Conservation (phyloP, 106 monocot genomes). For the Dioscorea dumetorum region DNA sequence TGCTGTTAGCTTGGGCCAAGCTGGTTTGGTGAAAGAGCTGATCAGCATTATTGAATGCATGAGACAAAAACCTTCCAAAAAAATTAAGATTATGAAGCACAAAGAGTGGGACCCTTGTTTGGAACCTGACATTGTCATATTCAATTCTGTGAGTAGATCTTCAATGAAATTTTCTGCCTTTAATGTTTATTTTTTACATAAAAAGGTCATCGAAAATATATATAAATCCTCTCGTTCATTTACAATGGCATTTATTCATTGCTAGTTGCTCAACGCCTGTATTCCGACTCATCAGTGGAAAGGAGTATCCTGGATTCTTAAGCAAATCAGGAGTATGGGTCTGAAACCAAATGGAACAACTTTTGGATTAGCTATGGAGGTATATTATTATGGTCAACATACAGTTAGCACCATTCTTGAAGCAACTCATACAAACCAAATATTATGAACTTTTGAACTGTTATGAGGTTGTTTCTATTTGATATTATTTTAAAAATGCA, state of each 20-base stretch:
- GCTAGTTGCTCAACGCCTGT: conserved; percentile 80
- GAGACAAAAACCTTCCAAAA: conserved; percentile 71
- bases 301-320: conserved; percentile 88
- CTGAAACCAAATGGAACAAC: conserved; percentile 73
- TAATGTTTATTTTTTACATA: background rate
- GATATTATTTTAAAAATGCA: too few species aligned
- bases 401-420: too few species aligned
- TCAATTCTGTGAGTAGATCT: conserved; percentile 59
- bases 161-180: background rate
- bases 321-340: conserved; percentile 52
- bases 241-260: too few species aligned
- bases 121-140: conserved; percentile 77
- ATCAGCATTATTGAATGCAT: conserved; percentile 57
- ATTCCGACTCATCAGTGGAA: conserved; percentile 83
- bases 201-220: too few species aligned
- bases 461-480: too few species aligned
- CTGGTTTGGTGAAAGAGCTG: conserved; percentile 78
- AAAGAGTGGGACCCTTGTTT: conserved; percentile 75
- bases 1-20: conserved; percentile 92
- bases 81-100: conserved; percentile 55
- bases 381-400: conserved; percentile 10
- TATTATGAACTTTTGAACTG: too few species aligned
- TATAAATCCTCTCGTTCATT: too few species aligned
- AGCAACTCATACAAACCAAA: too few species aligned
- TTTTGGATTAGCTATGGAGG: conserved; percentile 94